Evolutionary conservation across 2,329 filamentous ascomycete species (phyloP).

Genomic region (Domatiomyces globalis): DNA sequence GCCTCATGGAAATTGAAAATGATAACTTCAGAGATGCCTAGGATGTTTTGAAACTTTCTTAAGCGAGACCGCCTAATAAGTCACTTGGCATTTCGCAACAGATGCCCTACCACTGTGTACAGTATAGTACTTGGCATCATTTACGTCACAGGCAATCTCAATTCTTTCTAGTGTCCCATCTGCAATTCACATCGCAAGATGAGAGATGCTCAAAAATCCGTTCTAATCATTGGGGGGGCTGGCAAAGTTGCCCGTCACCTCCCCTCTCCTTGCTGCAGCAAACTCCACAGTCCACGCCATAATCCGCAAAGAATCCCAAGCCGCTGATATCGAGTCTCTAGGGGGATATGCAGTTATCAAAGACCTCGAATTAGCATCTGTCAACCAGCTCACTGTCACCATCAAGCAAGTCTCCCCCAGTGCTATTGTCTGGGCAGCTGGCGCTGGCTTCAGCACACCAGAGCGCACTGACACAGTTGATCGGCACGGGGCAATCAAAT

Average conservation of each 20-base stretch:
- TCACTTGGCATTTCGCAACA: no score
- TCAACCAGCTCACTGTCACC: neutral
- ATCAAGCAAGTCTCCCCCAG: neutral
- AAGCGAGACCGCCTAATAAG: no score
- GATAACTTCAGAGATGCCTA: no score
- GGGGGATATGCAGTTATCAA: neutral
- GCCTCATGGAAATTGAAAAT: no score
- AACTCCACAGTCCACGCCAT: no score
- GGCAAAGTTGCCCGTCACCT: slow-evolving; percentile 2
- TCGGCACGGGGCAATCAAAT: slow-evolving; percentile 1
- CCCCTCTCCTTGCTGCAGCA: neutral
- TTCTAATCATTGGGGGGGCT: slow-evolving; percentile 2
- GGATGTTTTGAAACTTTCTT: no score
- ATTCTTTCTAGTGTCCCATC: no score
- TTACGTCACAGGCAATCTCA: no score
- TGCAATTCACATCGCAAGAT: no score
- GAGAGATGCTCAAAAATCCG: no score
- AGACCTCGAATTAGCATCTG: neutral
- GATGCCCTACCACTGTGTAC: no score
- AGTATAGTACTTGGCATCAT: no score
- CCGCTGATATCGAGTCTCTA: neutral
- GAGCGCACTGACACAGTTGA: neutral
- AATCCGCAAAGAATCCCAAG: neutral
- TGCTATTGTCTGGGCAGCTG: slow-evolving; percentile 3
- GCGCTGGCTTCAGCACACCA: neutral